Conservation (phyloP, 139 green algal species). For the Chlamydomonas schloesseri region DNA sequence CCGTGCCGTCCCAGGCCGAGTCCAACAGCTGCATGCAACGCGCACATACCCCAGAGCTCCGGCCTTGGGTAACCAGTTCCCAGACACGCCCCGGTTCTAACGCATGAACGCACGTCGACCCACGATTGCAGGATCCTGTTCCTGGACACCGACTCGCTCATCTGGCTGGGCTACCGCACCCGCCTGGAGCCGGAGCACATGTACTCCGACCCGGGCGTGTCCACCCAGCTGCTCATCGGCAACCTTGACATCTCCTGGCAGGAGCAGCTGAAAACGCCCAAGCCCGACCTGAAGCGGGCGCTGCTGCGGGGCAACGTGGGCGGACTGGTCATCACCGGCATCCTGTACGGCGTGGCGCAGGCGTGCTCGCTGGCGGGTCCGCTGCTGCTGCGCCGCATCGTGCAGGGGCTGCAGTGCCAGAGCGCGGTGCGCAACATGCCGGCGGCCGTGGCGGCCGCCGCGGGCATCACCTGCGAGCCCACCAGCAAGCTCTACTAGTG, state of each 20-base stretch:
- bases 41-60: too few species aligned
- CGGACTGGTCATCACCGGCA: constrained; percentile 51
- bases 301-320: constrained; percentile 50
- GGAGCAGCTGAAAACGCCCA: constrained; percentile 26
- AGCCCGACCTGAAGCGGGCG: constrained; percentile 47
- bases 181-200: constrained; percentile 50
- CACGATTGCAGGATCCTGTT: constrained; percentile 26
- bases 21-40: too few species aligned
- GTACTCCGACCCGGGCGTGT: not conserved
- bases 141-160: constrained; percentile 43
- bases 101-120: too few species aligned
- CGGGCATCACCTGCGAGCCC: constrained; percentile 29
- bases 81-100: too few species aligned
- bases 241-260: constrained; percentile 36
- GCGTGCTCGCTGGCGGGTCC: constrained; percentile 67
- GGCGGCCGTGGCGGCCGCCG: too few species aligned
- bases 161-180: constrained; percentile 35
- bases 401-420: constrained; percentile 49
- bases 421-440: not conserved
- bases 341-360: constrained; percentile 55
- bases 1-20: too few species aligned
- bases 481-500: constrained; percentile 65
- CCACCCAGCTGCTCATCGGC: not conserved
- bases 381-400: constrained; percentile 67
- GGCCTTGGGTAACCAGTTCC: too few species aligned